Base-by-base conservation (phyloP, 371 early-diverging fungal species). In the Mycotypha africana region DNA sequence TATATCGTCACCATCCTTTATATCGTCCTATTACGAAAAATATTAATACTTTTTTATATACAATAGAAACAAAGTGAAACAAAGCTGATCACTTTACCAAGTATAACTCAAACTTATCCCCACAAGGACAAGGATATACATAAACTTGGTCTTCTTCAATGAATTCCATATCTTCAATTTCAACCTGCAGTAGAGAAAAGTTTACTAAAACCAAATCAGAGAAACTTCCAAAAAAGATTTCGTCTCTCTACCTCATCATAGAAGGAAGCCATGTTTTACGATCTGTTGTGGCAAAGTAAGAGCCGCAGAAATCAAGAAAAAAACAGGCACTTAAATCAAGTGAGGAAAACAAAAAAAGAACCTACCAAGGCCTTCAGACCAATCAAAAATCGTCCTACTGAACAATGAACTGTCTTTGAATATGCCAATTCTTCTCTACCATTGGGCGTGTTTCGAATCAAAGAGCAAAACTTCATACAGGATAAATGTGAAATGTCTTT, bases 121-220 rank as follows among this genome's bases (percentile, higher is more conserved):
- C 99, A 70, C 99, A 99, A n/a, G 99, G 99, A 64, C 99, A 99
- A 32, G 99, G 99, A 70, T 96, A 99, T 36, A 81, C 82, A 71
- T 92, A 99, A 19, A 82, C 60, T 51, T 85, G 70, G 30, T 74
- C 79, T 38, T 89, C 92, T 53, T 86, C 88, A 54, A 94, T 88
- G 58, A 88, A 99, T 51, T 92, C 93, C 85, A 99, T 91, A 62
- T 98, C 97, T 66, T 97, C 91, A 33, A 97, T 90, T 62, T 97
- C 96, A 44, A 93, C 74, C 74, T 74, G 53, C 1, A 28, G 5
- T 28, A 28, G 11, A 28, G 11, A 8, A 28, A 28, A 28, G 11
- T 25, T 20, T 6, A 19, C 17, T 14, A 20, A 33, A 20, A 3
- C 33, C 14, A n/a, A 22, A 23, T 37, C 19, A n/a, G 0, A 6